Evolutionary conservation across 805 yeast genomes (phyloP).

Genomic region (Priceomyces melissophilus): DNA sequence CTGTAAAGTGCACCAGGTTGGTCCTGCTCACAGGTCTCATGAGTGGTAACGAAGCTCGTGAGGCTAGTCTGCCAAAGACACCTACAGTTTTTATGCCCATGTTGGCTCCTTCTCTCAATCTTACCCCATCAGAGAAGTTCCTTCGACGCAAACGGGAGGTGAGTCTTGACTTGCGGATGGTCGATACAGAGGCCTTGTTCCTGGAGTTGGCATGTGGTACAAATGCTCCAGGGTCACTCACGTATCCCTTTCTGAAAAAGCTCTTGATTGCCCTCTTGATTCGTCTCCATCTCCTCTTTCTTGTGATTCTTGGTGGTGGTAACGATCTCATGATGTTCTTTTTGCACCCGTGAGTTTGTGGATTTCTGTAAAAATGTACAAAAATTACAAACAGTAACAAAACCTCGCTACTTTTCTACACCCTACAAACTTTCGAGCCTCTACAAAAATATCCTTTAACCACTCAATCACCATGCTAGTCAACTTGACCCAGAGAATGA

Average conservation of each 20-base stretch:
- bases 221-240: conserved; percentile 25
- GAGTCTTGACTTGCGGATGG: conserved; percentile 23
- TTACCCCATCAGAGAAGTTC: conserved; percentile 9
- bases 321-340: conserved; percentile 30
- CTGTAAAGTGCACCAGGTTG: conserved; percentile 15
- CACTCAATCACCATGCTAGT: no score
- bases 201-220: conserved; percentile 9
- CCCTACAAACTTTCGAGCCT: no score
- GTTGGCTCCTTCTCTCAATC: conserved; percentile 15
- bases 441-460: no score
- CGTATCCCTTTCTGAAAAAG: conserved; percentile 25
- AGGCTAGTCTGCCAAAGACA: conserved; percentile 18
- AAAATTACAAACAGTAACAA: no score
- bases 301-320: conserved; percentile 34
- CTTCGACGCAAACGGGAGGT: conserved; percentile 15
- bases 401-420: no score
- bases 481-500: no score
- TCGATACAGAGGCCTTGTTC: conserved; percentile 18
- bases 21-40: conserved; percentile 10
- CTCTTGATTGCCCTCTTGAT: conserved; percentile 24
- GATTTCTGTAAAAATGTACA: no score
- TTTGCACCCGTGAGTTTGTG: conserved; percentile 1
- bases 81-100: conserved; percentile 18
- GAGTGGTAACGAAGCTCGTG: conserved; percentile 17
- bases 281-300: conserved; percentile 29